phyloP scores from a whole-genome alignment of 2,329 filamentous ascomycete species.

The Bipolaris victoriae region DNA sequence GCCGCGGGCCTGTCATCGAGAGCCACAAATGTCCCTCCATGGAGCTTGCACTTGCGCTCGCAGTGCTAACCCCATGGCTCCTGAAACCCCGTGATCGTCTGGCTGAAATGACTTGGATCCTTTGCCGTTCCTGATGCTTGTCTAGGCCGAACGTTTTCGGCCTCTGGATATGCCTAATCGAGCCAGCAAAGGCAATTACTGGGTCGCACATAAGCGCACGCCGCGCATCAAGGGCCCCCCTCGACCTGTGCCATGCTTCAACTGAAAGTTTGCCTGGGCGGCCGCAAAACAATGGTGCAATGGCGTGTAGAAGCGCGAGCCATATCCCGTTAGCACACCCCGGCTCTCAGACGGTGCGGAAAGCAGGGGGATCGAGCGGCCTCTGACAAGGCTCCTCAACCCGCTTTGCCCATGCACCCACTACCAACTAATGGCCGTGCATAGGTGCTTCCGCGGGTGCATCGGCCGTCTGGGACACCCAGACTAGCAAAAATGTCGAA shows the following conservation, averaged over 20 bases:
- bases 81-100: slow-evolving; percentile 15
- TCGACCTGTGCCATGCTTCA: slow-evolving; percentile 29
- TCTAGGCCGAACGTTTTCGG: slow-evolving; percentile 2
- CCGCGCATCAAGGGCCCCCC: slow-evolving; percentile 22
- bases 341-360: slow-evolving; percentile 36
- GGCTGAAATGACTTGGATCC: neutral
- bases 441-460: slow-evolving; percentile 44
- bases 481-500: slow-evolving; percentile 39
- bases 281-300: slow-evolving; percentile 36
- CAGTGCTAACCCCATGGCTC: slow-evolving; percentile 26
- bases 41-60: slow-evolving; percentile 22
- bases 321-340: slow-evolving; percentile 28
- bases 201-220: slow-evolving; percentile 24
- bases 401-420: slow-evolving; percentile 33
- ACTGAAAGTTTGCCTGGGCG: slow-evolving; percentile 32
- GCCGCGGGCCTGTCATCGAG: slow-evolving; percentile 40
- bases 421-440: slow-evolving; percentile 38
- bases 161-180: slow-evolving; percentile 13
- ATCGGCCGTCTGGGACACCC: slow-evolving; percentile 40
- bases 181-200: slow-evolving; percentile 14
- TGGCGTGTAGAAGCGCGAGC: slow-evolving; percentile 30
- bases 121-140: neutral
- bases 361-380: slow-evolving; percentile 34
- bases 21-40: slow-evolving; percentile 30
- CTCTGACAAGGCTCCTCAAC: slow-evolving; percentile 36